phyloP scores from a whole-genome alignment of 2,329 filamentous ascomycete species.

The Penicillium oxalicum region DNA sequence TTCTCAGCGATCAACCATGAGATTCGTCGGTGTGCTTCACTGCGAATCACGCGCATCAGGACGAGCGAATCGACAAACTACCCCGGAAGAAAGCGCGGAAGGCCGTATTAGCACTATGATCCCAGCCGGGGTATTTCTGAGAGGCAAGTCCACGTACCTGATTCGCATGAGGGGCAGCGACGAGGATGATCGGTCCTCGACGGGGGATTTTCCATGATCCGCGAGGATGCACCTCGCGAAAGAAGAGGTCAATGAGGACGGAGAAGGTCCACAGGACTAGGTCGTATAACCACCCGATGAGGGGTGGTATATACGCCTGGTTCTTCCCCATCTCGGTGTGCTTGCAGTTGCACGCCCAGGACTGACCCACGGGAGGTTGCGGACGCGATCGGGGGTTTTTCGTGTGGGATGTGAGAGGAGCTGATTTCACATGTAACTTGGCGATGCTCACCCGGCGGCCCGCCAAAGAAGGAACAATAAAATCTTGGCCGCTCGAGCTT shows the following conservation, averaged over 20 bases:
- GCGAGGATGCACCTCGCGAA: conserved; percentile 91
- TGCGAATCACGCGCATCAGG: conserved; percentile 81
- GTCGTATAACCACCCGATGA: conserved; percentile 48
- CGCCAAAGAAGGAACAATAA: not conserved
- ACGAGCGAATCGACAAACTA: conserved; percentile 94
- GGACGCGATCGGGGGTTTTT: not conserved
- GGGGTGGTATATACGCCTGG: conserved; percentile 36
- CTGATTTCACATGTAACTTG: no score
- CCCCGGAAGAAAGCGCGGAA: not conserved
- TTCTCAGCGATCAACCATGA: conserved; percentile 93
- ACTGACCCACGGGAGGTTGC: conserved; percentile 1
- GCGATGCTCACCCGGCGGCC: no score
- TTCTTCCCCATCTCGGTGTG: conserved; percentile 29
- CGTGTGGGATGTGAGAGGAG: not conserved
- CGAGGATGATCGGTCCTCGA: conserved; percentile 84
- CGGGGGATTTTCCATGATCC: conserved; percentile 92
- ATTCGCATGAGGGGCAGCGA: conserved; percentile 94
- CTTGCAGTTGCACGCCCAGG: not conserved
- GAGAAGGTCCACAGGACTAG: conserved; percentile 47
- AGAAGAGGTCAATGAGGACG: conserved; percentile 89
- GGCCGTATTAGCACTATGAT: conserved; percentile 7
- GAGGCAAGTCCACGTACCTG: conserved; percentile 53
- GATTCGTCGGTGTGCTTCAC: conserved; percentile 80
- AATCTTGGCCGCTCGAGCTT: no score
- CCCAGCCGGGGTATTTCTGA: not conserved